These are phyloP conservation scores for Podospora conica DNA, from an alignment of 495 filamentous ascomycete genomes.

Conservation along the genomic window DNA sequence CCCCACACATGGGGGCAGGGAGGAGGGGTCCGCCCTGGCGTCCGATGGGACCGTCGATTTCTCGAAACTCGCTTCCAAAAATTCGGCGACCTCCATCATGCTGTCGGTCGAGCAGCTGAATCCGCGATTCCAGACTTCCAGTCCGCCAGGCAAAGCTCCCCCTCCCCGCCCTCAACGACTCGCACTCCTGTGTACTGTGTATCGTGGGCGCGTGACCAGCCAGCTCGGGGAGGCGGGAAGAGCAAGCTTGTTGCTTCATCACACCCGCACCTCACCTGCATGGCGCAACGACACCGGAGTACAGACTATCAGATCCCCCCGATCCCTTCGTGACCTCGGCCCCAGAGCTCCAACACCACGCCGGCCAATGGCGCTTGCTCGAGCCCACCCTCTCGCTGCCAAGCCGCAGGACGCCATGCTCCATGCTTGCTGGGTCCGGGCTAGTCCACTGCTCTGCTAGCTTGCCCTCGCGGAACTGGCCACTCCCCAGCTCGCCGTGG, in stretches of 20 bases:
- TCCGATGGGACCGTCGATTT: neutral
- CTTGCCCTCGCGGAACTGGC: constrained; percentile 6
- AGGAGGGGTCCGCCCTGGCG: neutral
- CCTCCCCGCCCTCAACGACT: no score
- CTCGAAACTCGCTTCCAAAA: neutral
- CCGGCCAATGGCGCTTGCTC: constrained; percentile 5
- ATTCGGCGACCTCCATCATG: neutral
- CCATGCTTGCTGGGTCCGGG: constrained; percentile 10
- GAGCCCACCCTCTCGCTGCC: constrained; percentile 9
- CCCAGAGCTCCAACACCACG: constrained; percentile 3
- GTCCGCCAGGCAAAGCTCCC: neutral
- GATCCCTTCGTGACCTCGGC: neutral
- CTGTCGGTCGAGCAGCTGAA: neutral
- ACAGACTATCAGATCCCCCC: neutral
- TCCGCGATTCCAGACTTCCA: neutral
- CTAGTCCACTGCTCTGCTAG: constrained; percentile 4
- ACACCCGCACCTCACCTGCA: neutral
- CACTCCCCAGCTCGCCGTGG: constrained; percentile 1
- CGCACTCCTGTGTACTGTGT: no score
- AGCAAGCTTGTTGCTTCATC: neutral
- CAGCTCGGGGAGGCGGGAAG: neutral
- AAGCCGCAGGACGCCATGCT: constrained; percentile 16
- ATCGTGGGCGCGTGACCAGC: neutral
- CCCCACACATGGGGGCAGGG: neutral
- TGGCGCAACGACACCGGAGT: neutral